Conservation (phyloP, 2,329 filamentous ascomycete species). For the Mariannaea sp. region DNA sequence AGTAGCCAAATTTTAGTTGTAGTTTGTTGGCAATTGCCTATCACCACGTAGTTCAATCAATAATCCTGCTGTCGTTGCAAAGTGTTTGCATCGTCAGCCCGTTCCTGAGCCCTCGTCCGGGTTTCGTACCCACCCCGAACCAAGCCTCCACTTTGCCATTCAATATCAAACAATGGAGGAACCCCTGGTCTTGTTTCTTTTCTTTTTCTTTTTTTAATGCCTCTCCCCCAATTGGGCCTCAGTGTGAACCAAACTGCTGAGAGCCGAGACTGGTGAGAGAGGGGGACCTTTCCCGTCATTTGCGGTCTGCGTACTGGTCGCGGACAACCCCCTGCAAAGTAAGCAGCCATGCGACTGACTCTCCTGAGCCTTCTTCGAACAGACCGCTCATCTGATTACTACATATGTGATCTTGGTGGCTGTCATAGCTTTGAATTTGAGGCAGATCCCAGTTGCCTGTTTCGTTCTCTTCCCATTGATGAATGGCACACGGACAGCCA, state of each 20-base stretch:
- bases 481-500: no score
- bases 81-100: constrained; percentile 3
- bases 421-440: no score
- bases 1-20: no score
- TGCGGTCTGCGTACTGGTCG: constrained; percentile 15
- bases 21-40: neutral
- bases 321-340: constrained; percentile 4
- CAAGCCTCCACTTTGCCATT: constrained; percentile 28
- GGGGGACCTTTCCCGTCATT: constrained; percentile 4
- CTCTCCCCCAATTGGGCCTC: neutral
- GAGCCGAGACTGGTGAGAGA: constrained; percentile 3
- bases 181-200: constrained; percentile 3
- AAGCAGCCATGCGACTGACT: neutral
- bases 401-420: no score
- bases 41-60: neutral
- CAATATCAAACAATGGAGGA: constrained; percentile 15
- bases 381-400: constrained; percentile 7
- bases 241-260: constrained; percentile 7
- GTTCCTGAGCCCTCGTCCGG: constrained; percentile 33
- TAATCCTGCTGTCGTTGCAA: neutral
- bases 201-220: no score
- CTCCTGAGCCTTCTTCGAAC: neutral
- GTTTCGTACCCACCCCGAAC: constrained; percentile 16
- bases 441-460: no score
- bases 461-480: no score